These are phyloP conservation scores for Sordaria brevicollis DNA, from an alignment of 495 filamentous ascomycete genomes.

Conservation along the genomic window DNA sequence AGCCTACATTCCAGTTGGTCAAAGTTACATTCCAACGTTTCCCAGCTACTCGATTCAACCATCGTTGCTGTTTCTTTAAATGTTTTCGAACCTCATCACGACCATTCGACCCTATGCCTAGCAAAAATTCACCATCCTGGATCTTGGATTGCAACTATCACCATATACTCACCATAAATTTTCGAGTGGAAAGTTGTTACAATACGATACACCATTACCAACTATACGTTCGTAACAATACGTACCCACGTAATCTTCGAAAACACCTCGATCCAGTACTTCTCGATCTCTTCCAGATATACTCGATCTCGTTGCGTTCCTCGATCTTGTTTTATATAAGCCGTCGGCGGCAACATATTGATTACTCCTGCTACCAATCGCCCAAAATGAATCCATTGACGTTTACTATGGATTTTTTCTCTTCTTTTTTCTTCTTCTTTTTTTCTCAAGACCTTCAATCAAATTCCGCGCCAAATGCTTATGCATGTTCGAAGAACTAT, in stretches of 20 bases:
- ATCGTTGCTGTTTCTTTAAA: background rate
- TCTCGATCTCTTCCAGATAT: background rate
- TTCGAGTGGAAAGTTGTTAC: background rate
- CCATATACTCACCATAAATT: background rate
- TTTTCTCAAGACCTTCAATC: background rate
- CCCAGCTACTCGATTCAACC: background rate
- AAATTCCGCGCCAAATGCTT: background rate
- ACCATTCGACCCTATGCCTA: too few relatives aligned
- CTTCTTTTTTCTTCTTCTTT: background rate
- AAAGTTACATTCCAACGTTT: background rate
- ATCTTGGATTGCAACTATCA: background rate
- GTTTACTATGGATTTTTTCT: background rate
- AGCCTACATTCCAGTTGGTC: background rate
- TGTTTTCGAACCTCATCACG: background rate
- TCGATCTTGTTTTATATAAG: background rate
- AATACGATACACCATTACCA: background rate
- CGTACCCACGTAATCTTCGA: background rate
- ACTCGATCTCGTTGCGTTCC: background rate
- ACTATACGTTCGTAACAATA: background rate
- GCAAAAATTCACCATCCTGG: background rate
- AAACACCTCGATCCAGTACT: background rate
- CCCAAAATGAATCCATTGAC: background rate
- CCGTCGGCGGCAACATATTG: background rate
- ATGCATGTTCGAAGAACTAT: background rate
- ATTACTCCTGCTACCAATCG: background rate